Evolutionary conservation across 2,329 filamentous ascomycete species (phyloP), one percentile per base, ranked within the genome.

Genomic region (Aspergillus sp.): DNA sequence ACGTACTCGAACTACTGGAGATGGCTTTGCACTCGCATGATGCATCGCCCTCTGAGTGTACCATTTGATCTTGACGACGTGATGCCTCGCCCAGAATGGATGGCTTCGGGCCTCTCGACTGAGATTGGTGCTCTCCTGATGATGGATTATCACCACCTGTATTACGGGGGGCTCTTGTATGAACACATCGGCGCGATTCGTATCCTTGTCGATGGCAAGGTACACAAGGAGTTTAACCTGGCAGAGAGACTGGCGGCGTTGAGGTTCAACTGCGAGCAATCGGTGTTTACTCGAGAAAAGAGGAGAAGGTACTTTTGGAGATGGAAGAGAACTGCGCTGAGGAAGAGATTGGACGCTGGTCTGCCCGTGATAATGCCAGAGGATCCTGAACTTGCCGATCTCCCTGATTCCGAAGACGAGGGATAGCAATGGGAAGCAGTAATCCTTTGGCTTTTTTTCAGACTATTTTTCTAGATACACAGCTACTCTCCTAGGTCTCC

Each of bases 101-200:
- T 47, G 8, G 43, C 32, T 13, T 4, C 38, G 8, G 8, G 24
- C 13, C 11, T 54, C 1, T 8, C 10, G 3, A 3, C 4, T 2
- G 11, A 45, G 16, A 40, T 54, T 4, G 20, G 10, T 2, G 1
- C 0, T 5, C 26, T 54, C 16, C 16, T 50, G 3, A 3, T 1
- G 5, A 16, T 50, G 36, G n/a, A 24, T 4, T 44, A 41, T 30
- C 8, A 30, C 5, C 4, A 3, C 16, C 2, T 8, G 1, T 2
- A 22, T 6, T 50, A 44, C 24, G 47, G 47, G 9, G 35, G 14
- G 26, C 4, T 43, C 7, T 14, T 56, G 7, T 55, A 53, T 35
- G 50, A 55, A 6, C 47, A 30, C 9, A 47, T 55, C 26, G 53
- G 50, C 2, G 44, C 7, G 2, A 53, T 53, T 8, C 14, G 26